phyloP scores from a whole-genome alignment of 2,329 filamentous ascomycete genomes.

The Fusarium caatingaense region DNA sequence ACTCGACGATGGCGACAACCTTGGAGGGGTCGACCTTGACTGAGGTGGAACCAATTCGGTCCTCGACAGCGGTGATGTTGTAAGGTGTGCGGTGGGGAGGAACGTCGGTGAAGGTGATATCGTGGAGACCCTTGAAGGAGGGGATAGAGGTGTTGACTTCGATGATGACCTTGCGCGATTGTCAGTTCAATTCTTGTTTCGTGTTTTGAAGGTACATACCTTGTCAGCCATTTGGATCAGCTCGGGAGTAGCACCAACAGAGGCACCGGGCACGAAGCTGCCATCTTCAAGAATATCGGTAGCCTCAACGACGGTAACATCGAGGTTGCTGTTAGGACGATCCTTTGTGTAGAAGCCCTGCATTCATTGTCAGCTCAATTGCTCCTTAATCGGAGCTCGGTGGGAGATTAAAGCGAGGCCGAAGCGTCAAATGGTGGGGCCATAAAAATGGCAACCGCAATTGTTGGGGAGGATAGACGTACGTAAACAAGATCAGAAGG shows the following conservation, averaged over 20 bases:
- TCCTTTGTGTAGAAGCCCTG: constrained; percentile 86
- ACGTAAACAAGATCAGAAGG: constrained; percentile 86
- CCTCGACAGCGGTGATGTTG: constrained; percentile 85
- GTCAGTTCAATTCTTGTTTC: constrained; percentile 8
- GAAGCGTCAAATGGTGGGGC: constrained; percentile 25
- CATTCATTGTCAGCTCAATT: constrained; percentile 26
- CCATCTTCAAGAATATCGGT: constrained; percentile 89
- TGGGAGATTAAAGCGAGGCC: constrained; percentile 38
- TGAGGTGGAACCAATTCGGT: constrained; percentile 84
- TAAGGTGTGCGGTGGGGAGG: constrained; percentile 86
- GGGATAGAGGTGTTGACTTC: constrained; percentile 91
- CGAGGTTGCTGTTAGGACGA: constrained; percentile 77
- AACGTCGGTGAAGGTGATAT: constrained; percentile 89
- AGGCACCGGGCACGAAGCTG: constrained; percentile 87
- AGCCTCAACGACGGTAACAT: constrained; percentile 87
- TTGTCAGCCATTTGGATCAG: constrained; percentile 92
- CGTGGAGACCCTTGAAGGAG: constrained; percentile 88
- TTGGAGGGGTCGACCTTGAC: constrained; percentile 88
- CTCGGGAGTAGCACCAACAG: constrained; percentile 86
- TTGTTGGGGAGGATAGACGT: constrained; percentile 37
- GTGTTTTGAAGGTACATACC: constrained; percentile 50
- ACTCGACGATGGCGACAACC: constrained; percentile 86
- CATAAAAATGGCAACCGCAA: neutral
- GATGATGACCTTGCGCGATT: constrained; percentile 73
- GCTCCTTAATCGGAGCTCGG: constrained; percentile 21